Percentiles rank a stretch among this genome's conserved stretches.
Evolutionary conservation across 2,329 filamentous ascomycete genomes (phyloP).

Genomic region (Thielaviopsis populi): DNA sequence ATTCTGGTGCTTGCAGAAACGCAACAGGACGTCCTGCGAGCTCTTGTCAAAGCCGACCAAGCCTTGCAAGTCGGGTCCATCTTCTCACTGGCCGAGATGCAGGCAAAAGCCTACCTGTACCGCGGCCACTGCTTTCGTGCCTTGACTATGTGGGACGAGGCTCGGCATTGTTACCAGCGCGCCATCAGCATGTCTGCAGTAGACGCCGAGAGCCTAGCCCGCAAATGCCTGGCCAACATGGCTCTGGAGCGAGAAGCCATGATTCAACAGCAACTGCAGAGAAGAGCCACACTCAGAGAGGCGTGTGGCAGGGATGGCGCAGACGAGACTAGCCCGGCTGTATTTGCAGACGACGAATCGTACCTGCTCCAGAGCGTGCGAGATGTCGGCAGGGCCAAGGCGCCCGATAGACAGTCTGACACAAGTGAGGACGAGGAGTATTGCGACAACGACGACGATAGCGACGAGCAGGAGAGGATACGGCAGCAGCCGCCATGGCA

Average conservation of each 20-base stretch:
- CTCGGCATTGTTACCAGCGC: conserved; percentile 19
- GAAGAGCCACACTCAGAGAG: conserved; percentile 6
- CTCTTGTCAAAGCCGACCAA: conserved; percentile 19
- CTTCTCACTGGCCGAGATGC: conserved; percentile 17
- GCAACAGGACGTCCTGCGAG: conserved; percentile 12
- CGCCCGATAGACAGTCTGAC: not conserved
- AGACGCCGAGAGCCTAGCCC: conserved; percentile 1
- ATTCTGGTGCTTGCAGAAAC: conserved; percentile 17
- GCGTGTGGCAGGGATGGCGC: not conserved
- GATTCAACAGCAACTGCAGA: conserved; percentile 4
- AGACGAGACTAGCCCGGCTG: not conserved
- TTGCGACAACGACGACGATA: not conserved
- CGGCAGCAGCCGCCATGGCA: not conserved
- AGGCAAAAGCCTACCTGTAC: conserved; percentile 19
- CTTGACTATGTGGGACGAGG: conserved; percentile 19
- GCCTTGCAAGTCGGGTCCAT: conserved; percentile 18
- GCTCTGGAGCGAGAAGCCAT: conserved; percentile 10
- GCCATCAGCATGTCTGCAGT: conserved; percentile 13
- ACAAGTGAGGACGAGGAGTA: not conserved
- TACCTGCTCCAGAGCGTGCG: conserved; percentile 16
- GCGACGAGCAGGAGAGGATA: not conserved
- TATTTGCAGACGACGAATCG: conserved; percentile 5
- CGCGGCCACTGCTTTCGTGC: conserved; percentile 20
- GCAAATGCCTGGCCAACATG: conserved; percentile 14
- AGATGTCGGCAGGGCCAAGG: conserved; percentile 6